These are phyloP conservation scores for Sphaerulina populicola DNA, from an alignment of 2,329 filamentous ascomycete genomes.

Conservation along the genomic window DNA sequence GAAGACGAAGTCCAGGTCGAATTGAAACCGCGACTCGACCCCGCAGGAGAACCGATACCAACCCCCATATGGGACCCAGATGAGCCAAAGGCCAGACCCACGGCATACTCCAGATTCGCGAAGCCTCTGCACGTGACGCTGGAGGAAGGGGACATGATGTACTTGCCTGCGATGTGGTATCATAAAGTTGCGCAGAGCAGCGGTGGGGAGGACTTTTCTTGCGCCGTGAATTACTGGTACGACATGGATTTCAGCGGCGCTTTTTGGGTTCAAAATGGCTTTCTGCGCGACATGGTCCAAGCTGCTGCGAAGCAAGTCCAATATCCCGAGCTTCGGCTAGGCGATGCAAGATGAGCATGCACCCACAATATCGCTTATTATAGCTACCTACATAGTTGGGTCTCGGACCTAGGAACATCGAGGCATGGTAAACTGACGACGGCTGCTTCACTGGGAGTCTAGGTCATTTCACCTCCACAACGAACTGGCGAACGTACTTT, in stretches of 20 bases:
- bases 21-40: conserved; percentile 31
- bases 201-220: conserved; percentile 60
- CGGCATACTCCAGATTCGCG: conserved; percentile 52
- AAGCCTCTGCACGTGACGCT: conserved; percentile 59
- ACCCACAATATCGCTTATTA: too few relatives aligned
- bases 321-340: conserved; percentile 20
- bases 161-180: conserved; percentile 75
- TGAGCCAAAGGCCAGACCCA: conserved; percentile 41
- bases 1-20: conserved; percentile 16
- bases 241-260: conserved; percentile 69
- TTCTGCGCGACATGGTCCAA: conserved; percentile 34
- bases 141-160: conserved; percentile 68
- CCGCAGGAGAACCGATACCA: conserved; percentile 46
- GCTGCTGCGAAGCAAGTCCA: conserved; percentile 13
- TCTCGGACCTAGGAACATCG: too few relatives aligned
- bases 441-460: too few relatives aligned
- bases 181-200: conserved; percentile 72
- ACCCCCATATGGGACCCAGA: conserved; percentile 72
- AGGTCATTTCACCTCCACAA: too few relatives aligned
- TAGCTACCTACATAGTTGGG: too few relatives aligned
- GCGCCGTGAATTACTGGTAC: conserved; percentile 74
- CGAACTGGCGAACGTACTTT: too few relatives aligned
- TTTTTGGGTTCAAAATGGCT: conserved; percentile 55
- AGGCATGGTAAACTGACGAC: too few relatives aligned
- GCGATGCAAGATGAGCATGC: not conserved